These are phyloP conservation scores for Xylaria grammica DNA, from an alignment of 495 filamentous ascomycete genomes.

Conservation along the genomic window DNA sequence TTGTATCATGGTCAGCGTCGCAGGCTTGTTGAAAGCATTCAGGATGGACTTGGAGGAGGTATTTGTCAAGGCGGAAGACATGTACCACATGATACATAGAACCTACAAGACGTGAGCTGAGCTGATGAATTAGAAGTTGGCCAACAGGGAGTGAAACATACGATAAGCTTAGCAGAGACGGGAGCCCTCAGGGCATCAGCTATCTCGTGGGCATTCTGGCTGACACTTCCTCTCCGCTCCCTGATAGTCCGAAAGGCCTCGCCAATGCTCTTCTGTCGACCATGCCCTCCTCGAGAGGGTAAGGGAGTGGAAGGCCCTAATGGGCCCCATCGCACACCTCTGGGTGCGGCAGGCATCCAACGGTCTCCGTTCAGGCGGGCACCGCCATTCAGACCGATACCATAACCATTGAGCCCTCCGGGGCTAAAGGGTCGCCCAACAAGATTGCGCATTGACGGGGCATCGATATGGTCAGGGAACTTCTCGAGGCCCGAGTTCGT, in stretches of 20 bases:
- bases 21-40: conserved; percentile 87
- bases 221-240: conserved; percentile 78
- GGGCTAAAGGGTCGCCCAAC: conserved; percentile 39
- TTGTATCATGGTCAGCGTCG: conserved; percentile 93
- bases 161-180: conserved; percentile 83
- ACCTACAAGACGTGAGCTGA: conserved; percentile 52
- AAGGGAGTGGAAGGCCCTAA: conserved; percentile 40
- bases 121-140: conserved; percentile 18
- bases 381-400: conserved; percentile 39
- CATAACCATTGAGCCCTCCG: conserved; percentile 41
- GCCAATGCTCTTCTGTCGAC: conserved; percentile 80
- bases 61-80: conserved; percentile 92
- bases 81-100: conserved; percentile 89
- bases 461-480: conserved; percentile 59
- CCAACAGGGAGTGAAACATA: conserved; percentile 54
- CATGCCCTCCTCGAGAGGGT: conserved; percentile 53
- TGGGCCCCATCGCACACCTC: conserved; percentile 53
- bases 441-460: conserved; percentile 38
- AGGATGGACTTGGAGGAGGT: conserved; percentile 97
- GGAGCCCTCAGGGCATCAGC: conserved; percentile 90
- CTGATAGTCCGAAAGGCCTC: conserved; percentile 84
- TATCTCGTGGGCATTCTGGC: conserved; percentile 90
- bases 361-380: conserved; percentile 43
- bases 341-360: conserved; percentile 56
- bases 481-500: conserved; percentile 52